Evolutionary conservation across 73 alveolate species (phyloP), one percentile per base, ranked within the genome.

Genomic region (Strombidium stylifer): DNA sequence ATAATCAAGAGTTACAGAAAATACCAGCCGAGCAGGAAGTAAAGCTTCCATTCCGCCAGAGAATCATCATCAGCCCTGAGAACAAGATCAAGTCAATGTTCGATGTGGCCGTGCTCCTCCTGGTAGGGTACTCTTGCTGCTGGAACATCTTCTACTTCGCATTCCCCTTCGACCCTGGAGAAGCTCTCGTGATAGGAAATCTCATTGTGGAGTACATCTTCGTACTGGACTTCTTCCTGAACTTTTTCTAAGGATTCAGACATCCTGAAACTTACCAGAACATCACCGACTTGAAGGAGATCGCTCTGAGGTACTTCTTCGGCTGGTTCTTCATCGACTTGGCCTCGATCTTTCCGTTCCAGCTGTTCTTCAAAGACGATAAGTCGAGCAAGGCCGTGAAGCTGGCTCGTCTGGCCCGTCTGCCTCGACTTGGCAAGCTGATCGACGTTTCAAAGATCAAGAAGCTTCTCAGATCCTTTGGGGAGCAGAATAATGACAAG

Each of bases 271-370:
- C 97, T 8, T 89, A 69, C 47, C 69, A 68, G 66, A 66, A 73
- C 19, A 78, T 84, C 21, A 70, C 86, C 45, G 80, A 65, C 49
- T 51, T 76, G 28, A 62, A 77, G 56, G 41, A 44, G 58, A 89
- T 89, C 7, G 94, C 88, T 0, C 51, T 60, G 75, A 54, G 77
- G 47, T 89, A 89, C 51, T 77, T 89, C 4, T 53, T 46, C 68
- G 80, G 90, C 32, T 91, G 98, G 98, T 91, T 91, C 73, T 55
- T 87, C 20, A 54, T 91, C 10, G 98, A 91, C 66, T 75, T 91
- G 47, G 62, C 75, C 15, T 66, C 98, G 16, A 86, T 87, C 27
- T 84, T 84, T 25, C 98, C 98, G 8, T 91, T 79, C 61, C 84
- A 82, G 54, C 60, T 66, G 23, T 40, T 91, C 28, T 40, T 91